Evolutionary conservation across 2,329 filamentous ascomycete species (phyloP), one percentile per base, ranked within the genome.

Genomic region (Daldinia eschscholtzii): DNA sequence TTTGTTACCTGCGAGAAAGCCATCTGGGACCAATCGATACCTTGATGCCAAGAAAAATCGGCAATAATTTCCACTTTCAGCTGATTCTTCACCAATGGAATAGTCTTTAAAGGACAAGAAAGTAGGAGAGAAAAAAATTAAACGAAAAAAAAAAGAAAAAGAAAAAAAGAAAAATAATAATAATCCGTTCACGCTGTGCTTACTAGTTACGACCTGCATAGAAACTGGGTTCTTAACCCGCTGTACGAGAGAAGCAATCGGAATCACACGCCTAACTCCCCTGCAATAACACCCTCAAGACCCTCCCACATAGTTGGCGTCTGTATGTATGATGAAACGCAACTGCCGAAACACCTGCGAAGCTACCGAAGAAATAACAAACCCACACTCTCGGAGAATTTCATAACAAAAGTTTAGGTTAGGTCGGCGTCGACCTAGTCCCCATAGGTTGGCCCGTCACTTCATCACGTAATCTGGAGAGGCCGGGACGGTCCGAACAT

Each of bases 271-370:
- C 68, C 65, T 68, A 46, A 33, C 42, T 68, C 44, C 61, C 62
- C 48, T 55, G 42, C 26, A 55, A 60, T 41, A 44, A n/a, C 20
- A 57, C 56, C n/a, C 23, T 53, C 42, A 35, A 56, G 57, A 23
- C 26, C 52, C 41, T 65, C 26, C 67, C 59, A 50, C 37, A 46
- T 33, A 33, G 30, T 23, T 23, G 2, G 20, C 20, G n/a, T 23
- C 20, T 35, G 7, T 39, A 33, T 52, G 26, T 52, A 52, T 33
- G 28, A 68, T 71, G 68, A 64, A 56, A 71, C 58, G 26, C 62
- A 70, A 68, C 68, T 71, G 59, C 68, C 68, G 68, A 71, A 52
- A 67, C 67, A 67, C 18, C 60, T 68, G 59, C 65, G 57, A 59
- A 56, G 57, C 52, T 57, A 64, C 48, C 28, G 62, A 50, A 61